These are phyloP conservation scores for Cryptococcus sp. DNA, from an alignment of 1,284 basidiomycete genomes.

Conservation along the genomic window DNA sequence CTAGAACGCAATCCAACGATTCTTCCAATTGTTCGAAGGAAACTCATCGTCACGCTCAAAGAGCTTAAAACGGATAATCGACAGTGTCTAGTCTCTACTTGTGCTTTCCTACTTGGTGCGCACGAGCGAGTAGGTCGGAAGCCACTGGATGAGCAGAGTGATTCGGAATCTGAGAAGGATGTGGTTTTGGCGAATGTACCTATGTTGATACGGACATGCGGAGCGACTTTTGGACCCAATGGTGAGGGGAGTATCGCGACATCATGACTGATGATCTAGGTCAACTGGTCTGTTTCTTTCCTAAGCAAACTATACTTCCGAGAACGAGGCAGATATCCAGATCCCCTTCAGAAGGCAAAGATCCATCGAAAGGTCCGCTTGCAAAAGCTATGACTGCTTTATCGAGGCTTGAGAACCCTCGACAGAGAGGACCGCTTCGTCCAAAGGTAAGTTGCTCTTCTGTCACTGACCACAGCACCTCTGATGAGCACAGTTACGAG, in stretches of 20 bases:
- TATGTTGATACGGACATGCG: constrained; percentile 39
- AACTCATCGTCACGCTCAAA: constrained; percentile 69
- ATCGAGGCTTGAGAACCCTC: constrained; percentile 34
- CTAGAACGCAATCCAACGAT: constrained; percentile 78
- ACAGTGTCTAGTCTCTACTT: constrained; percentile 75
- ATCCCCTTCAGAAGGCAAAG: constrained; percentile 32
- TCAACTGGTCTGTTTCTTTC: constrained; percentile 78
- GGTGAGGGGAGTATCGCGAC: constrained; percentile 52
- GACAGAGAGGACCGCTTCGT: constrained; percentile 12
- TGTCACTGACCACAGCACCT: not conserved
- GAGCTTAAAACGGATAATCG: constrained; percentile 63
- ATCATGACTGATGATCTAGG: constrained; percentile 51
- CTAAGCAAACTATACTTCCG: constrained; percentile 49
- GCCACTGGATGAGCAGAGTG: constrained; percentile 37
- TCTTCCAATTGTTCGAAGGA: constrained; percentile 65
- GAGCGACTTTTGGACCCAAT: constrained; percentile 69
- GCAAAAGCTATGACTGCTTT: constrained; percentile 40
- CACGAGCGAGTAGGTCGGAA: constrained; percentile 38
- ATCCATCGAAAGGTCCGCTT: constrained; percentile 24
- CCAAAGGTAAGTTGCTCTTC: no score
- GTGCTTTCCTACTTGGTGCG: constrained; percentile 68
- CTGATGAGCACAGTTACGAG: constrained; percentile 2
- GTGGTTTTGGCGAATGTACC: constrained; percentile 31
- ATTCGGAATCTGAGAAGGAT: constrained; percentile 43
- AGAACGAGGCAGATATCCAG: constrained; percentile 31